These are phyloP conservation scores for Penicillium italicum DNA, from an alignment of 2,329 filamentous ascomycete species.

Conservation along the genomic window DNA sequence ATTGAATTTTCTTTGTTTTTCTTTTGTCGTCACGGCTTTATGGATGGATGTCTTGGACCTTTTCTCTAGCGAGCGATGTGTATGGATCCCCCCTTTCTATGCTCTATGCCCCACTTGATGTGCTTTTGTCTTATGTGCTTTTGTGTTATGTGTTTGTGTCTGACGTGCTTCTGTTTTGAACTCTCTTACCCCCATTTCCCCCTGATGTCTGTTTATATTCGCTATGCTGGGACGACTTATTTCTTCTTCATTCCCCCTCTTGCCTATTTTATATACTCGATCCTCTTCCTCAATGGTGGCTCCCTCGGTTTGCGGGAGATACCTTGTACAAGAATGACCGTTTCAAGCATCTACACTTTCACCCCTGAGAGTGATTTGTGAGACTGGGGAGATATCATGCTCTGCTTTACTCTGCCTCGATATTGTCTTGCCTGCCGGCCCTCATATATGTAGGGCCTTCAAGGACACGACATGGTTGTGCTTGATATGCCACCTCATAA, in stretches of 20 bases:
- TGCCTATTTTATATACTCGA: slow-evolving; percentile 1
- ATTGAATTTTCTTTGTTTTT: slow-evolving; percentile 19
- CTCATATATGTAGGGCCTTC: background rate
- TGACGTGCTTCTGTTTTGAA: slow-evolving; percentile 14
- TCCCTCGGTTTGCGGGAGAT: slow-evolving; percentile 14
- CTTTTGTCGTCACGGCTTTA: slow-evolving; percentile 29
- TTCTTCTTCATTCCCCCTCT: slow-evolving; percentile 9
- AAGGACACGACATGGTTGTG: background rate
- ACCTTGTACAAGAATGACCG: slow-evolving; percentile 27
- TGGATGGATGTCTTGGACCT: slow-evolving; percentile 31
- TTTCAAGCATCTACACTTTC: slow-evolving; percentile 6
- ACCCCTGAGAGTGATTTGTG: background rate
- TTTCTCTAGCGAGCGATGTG: slow-evolving; percentile 37
- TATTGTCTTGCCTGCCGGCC: background rate
- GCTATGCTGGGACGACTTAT: slow-evolving; percentile 14
- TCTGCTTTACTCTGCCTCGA: background rate
- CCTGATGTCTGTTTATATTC: slow-evolving; percentile 19
- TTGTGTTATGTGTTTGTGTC: slow-evolving; percentile 9
- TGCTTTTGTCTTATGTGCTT: slow-evolving; percentile 7
- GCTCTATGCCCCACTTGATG: slow-evolving; percentile 20
- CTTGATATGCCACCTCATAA: background rate
- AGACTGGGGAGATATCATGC: background rate
- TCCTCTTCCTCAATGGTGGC: slow-evolving; percentile 11
- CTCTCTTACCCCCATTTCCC: slow-evolving; percentile 9
- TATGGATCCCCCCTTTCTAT: slow-evolving; percentile 25